phyloP scores from a whole-genome alignment of 2,329 filamentous ascomycete species.

The Arthrocladium fulminans region DNA sequence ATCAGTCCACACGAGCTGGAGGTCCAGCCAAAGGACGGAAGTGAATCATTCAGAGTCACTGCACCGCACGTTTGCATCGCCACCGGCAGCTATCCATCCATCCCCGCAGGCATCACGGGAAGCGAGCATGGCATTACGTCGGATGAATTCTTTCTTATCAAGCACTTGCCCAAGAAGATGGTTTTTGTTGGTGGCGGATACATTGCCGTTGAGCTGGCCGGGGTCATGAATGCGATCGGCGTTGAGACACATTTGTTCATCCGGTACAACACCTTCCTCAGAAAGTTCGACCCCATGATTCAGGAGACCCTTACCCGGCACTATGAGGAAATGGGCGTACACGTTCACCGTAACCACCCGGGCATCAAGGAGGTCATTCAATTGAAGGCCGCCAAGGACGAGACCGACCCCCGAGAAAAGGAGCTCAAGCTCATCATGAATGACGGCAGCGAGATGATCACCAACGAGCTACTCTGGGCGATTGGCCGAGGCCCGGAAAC shows the following conservation, averaged over 20 bases:
- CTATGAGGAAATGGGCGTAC: slow-evolving; percentile 42
- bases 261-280: slow-evolving; percentile 39
- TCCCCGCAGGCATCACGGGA: slow-evolving; percentile 36
- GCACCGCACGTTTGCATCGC: slow-evolving; percentile 43
- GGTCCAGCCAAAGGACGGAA: slow-evolving; percentile 35
- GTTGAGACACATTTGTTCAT: slow-evolving; percentile 46
- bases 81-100: slow-evolving; percentile 38
- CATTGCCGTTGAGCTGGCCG: slow-evolving; percentile 44
- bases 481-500: slow-evolving; percentile 40
- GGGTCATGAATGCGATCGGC: slow-evolving; percentile 41
- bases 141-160: slow-evolving; percentile 44
- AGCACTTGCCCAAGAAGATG: slow-evolving; percentile 42
- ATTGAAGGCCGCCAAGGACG: slow-evolving; percentile 26
- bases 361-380: slow-evolving; percentile 42
- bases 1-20: slow-evolving; percentile 37
- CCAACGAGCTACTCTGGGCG: slow-evolving; percentile 45
- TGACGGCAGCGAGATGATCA: slow-evolving; percentile 36
- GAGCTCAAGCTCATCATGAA: slow-evolving; percentile 36
- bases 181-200: slow-evolving; percentile 45
- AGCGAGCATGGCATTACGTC: slow-evolving; percentile 43
- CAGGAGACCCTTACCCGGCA: slow-evolving; percentile 44
- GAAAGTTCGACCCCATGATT: slow-evolving; percentile 46
- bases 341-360: slow-evolving; percentile 39
- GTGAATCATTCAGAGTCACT: slow-evolving; percentile 31
- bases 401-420: slow-evolving; percentile 40